phyloP scores from a whole-genome alignment of 2,329 filamentous ascomycete genomes.

The Macrophomina phaseolina region DNA sequence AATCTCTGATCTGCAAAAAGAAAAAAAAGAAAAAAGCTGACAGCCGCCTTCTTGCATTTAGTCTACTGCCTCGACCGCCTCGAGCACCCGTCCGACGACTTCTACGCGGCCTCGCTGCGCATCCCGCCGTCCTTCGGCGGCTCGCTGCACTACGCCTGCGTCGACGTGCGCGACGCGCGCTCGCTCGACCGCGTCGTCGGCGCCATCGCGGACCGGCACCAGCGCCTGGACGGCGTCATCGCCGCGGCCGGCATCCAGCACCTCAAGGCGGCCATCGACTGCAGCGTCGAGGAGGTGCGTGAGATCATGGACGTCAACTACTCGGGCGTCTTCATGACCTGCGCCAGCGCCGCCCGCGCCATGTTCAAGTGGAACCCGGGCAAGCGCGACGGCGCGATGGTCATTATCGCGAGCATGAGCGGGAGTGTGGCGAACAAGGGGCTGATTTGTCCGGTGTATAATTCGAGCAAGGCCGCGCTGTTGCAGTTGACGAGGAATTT shows the following conservation, averaged over 20 bases:
- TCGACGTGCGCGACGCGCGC: slow-evolving; percentile 76
- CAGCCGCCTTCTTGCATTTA: slow-evolving; percentile 31
- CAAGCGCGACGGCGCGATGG: slow-evolving; percentile 59
- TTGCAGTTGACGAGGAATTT: slow-evolving; percentile 72
- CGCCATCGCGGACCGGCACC: slow-evolving; percentile 70
- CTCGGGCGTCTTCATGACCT: slow-evolving; percentile 65
- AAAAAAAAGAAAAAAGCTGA: neutral
- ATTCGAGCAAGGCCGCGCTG: slow-evolving; percentile 76
- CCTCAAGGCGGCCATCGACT: slow-evolving; percentile 79
- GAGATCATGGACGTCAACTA: slow-evolving; percentile 65
- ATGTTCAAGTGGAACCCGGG: slow-evolving; percentile 61
- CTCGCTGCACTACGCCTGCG: slow-evolving; percentile 72
- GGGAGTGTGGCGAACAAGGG: slow-evolving; percentile 67
- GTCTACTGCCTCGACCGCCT: slow-evolving; percentile 71
- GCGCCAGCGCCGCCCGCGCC: slow-evolving; percentile 64
- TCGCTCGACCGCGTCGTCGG: slow-evolving; percentile 69
- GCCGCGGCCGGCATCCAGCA: slow-evolving; percentile 78
- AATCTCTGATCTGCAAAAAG: neutral
- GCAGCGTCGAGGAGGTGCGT: slow-evolving; percentile 63
- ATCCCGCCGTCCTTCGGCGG: slow-evolving; percentile 66
- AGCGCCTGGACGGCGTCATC: slow-evolving; percentile 78
- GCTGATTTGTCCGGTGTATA: slow-evolving; percentile 70
- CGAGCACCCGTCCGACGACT: slow-evolving; percentile 62
- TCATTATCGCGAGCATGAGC: slow-evolving; percentile 67
- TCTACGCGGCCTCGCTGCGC: slow-evolving; percentile 65